Evolutionary conservation across 306 rosid species (phyloP).

Genomic region (Prunus dulcis): DNA sequence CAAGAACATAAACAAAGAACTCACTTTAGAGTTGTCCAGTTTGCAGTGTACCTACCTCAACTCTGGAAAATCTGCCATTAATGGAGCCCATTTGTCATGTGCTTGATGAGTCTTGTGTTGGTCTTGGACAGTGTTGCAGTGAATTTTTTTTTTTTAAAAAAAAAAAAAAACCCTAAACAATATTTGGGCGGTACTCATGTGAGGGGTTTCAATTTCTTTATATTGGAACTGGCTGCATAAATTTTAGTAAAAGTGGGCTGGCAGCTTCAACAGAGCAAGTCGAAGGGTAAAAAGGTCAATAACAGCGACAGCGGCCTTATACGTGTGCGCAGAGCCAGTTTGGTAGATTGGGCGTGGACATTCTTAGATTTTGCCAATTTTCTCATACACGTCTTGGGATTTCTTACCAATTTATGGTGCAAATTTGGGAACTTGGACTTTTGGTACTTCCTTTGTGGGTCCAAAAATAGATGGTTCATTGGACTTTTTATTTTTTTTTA

Average conservation of each 20-base stretch:
- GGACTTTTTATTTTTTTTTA: too few relatives aligned
- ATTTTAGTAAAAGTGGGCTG: background rate
- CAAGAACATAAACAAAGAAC: conserved; percentile 18
- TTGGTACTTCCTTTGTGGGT: too few relatives aligned
- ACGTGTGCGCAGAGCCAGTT: background rate
- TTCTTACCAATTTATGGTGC: too few relatives aligned
- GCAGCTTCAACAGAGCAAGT: conserved; percentile 17
- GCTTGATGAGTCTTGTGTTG: conserved; percentile 13
- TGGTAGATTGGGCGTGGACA: background rate
- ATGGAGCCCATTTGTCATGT: conserved; percentile 31
- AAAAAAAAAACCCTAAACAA: conserved; percentile 7
- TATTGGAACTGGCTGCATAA: background rate
- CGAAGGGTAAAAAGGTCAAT: conserved; percentile 9
- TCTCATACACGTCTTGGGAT: too few relatives aligned
- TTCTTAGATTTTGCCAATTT: background rate
- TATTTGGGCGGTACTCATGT: background rate
- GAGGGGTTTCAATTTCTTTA: background rate
- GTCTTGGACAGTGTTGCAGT: conserved; percentile 21
- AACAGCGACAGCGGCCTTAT: background rate
- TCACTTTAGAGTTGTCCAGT: conserved; percentile 41
- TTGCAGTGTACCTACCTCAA: conserved; percentile 62
- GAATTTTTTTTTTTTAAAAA: background rate
- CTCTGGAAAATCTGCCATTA: conserved; percentile 36
- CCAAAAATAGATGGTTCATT: too few relatives aligned
- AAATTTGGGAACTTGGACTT: too few relatives aligned